Base-by-base conservation (phyloP, 345 rosid genomes). In the Arabis alpina region DNA sequence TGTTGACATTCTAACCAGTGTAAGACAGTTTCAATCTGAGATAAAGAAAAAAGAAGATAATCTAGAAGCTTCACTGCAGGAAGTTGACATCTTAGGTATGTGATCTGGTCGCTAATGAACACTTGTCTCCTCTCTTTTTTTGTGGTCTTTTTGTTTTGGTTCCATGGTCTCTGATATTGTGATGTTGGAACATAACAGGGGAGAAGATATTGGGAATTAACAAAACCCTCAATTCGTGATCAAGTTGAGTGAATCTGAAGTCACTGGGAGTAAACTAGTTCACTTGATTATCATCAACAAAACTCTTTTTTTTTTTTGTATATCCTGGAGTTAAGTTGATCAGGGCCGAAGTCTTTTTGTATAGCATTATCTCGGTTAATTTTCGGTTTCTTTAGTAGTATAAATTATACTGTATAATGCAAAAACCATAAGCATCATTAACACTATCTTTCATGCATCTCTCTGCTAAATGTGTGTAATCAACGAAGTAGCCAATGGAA, bases 1-100 rank as follows among this genome's bases (percentile, higher is more conserved):
- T 52, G 19, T 27, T 4, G 72, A 67, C 25, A 44, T 32, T 9
- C 7, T 67, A 28, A 32, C 24, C 43, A 67, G 11, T 8, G 48
- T 64, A 12, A 8, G 37, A 39, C 19, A 52, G 61, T 53, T 40
- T 10, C 39, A 12, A 2, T 68, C 28, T 9, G 64, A 57, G 64
- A 48, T 58, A 0, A 6, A 37, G 74, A 3, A 59, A 70, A 60
- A 70, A 19, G 67, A 70, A 60, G 57, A 50, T 5, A 30, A 27
- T 13, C 51, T 70, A 4, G 67, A 40, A 41, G 60, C 32, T 40
- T 70, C 74, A n/a, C 50, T 48, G 12, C 59, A 24, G 48, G 66
- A 70, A 60, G 27, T 59, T 7, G 66, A 58, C 8, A 19, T 50
- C 12, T 50, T 58, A 49, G 43, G 74, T 70, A 49, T 51, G 58